These are phyloP conservation scores for Kwoniella pini DNA, from an alignment of 768 basidiomycete genomes.

Conservation along the genomic window DNA sequence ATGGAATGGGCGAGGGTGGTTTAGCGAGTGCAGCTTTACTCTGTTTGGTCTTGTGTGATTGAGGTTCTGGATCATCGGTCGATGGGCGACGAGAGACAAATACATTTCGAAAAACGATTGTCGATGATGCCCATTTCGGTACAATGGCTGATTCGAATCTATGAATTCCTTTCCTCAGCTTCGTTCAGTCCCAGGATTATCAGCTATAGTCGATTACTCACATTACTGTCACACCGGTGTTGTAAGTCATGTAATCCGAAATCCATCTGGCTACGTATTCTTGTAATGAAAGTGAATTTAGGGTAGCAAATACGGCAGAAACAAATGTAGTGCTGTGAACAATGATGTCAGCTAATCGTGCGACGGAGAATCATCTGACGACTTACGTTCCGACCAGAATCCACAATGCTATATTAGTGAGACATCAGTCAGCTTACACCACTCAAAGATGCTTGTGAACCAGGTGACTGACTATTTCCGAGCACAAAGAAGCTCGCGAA, in stretches of 20 bases:
- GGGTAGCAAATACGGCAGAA: slow-evolving; percentile 83
- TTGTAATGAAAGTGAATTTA: slow-evolving; percentile 71
- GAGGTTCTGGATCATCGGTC: slow-evolving; percentile 37
- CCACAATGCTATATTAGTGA: slow-evolving; percentile 66
- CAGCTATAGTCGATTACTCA: slow-evolving; percentile 25
- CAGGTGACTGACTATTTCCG: slow-evolving; percentile 65
- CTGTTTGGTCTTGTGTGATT: slow-evolving; percentile 44
- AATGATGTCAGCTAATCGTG: slow-evolving; percentile 3
- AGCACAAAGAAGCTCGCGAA: slow-evolving; percentile 95
- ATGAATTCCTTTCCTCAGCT: slow-evolving; percentile 1
- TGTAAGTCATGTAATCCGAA: slow-evolving; percentile 87
- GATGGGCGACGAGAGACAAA: slow-evolving; percentile 80
- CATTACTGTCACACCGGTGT: slow-evolving; percentile 90
- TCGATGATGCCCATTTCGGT: slow-evolving; percentile 94
- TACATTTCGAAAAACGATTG: slow-evolving; percentile 94
- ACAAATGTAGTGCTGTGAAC: slow-evolving; percentile 81
- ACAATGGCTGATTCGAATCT: slow-evolving; percentile 94
- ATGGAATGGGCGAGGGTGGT: slow-evolving; percentile 41
- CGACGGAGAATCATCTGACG: background rate
- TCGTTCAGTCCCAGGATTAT: too few species aligned
- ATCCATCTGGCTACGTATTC: slow-evolving; percentile 83
- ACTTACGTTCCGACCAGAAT: slow-evolving; percentile 89
- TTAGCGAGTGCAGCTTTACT: slow-evolving; percentile 31
- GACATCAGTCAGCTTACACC: slow-evolving; percentile 13
- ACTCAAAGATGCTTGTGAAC: background rate